phyloP scores from a whole-genome alignment of 257 asterid genomes.

The Catharanthus roseus region DNA sequence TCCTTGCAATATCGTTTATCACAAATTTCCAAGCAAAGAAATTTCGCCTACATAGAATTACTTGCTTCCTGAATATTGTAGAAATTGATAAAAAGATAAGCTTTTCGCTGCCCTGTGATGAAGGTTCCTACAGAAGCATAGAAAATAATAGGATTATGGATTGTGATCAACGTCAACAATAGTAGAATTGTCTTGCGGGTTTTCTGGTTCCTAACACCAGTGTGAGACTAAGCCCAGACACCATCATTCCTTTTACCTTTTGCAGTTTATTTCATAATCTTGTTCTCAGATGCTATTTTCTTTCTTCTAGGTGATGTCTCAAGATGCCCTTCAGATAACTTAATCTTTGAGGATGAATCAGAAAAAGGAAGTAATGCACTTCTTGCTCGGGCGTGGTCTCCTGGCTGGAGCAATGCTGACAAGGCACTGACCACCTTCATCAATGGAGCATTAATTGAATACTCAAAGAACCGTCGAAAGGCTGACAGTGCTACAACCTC shows the following conservation, averaged over 20 bases:
- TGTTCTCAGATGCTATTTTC: conserved; percentile 7
- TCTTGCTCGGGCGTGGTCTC: conserved; percentile 91
- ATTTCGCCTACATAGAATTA: background rate
- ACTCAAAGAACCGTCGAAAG: conserved; percentile 78
- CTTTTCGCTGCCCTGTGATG: background rate
- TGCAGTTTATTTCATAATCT: background rate
- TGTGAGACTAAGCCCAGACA: background rate
- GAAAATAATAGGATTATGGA: background rate
- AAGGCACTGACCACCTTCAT: conserved; percentile 70
- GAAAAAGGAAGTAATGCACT: conserved; percentile 96
- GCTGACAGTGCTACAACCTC: conserved; percentile 96
- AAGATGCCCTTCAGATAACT: conserved; percentile 46
- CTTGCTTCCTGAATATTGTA: background rate
- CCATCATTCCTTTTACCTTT: conserved; percentile 4
- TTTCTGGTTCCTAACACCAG: background rate
- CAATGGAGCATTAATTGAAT: conserved; percentile 74
- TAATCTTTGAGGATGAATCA: conserved; percentile 75
- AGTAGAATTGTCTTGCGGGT: background rate
- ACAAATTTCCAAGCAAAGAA: background rate
- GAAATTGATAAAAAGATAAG: background rate
- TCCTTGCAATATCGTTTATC: background rate
- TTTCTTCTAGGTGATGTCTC: conserved; percentile 54
- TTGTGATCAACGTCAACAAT: background rate
- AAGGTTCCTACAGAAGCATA: background rate
- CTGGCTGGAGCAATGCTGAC: conserved; percentile 94